Percentiles rank a stretch among this genome's conserved stretches.
phyloP scores from a whole-genome alignment of 2,329 filamentous ascomycete species.

The Phialocephala subalpina region DNA sequence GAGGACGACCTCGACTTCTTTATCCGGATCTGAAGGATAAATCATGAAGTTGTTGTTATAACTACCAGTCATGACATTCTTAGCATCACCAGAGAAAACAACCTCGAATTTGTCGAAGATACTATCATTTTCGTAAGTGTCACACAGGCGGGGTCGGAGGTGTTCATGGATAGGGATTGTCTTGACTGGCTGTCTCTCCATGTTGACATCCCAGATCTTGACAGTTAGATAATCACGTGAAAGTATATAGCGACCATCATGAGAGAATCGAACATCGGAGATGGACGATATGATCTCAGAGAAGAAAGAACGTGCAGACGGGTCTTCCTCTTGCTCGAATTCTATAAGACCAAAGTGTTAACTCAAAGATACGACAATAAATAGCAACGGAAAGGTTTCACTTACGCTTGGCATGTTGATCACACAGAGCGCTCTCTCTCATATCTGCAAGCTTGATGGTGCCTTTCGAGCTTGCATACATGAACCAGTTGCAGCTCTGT shows the following conservation, averaged over 20 bases:
- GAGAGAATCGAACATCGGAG: constrained; percentile 96
- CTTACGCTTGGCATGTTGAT: constrained; percentile 91
- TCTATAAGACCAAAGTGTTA: constrained; percentile 61
- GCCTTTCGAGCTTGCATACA: constrained; percentile 99
- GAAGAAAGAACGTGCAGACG: constrained; percentile 96
- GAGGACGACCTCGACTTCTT: constrained; percentile 95
- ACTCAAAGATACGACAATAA: not conserved
- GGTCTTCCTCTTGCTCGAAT: constrained; percentile 99
- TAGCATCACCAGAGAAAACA: constrained; percentile 96
- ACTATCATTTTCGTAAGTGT: constrained; percentile 99
- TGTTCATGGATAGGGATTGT: constrained; percentile 99
- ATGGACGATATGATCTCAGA: constrained; percentile 99
- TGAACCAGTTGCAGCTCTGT: constrained; percentile 98
- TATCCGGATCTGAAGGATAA: constrained; percentile 93
- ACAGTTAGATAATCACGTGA: constrained; percentile 98
- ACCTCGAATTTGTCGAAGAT: constrained; percentile 99
- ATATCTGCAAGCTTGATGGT: constrained; percentile 99
- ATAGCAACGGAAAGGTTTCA: not conserved
- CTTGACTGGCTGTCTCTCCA: constrained; percentile 97
- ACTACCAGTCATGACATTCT: constrained; percentile 99
- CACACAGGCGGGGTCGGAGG: constrained; percentile 89
- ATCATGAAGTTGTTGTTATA: constrained; percentile 99
- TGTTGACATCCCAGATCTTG: constrained; percentile 99
- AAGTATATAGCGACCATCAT: constrained; percentile 95
- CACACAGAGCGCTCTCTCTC: constrained; percentile 95